Base-by-base conservation (phyloP, 2,329 filamentous ascomycete species). In the Penicillium glabrum region DNA sequence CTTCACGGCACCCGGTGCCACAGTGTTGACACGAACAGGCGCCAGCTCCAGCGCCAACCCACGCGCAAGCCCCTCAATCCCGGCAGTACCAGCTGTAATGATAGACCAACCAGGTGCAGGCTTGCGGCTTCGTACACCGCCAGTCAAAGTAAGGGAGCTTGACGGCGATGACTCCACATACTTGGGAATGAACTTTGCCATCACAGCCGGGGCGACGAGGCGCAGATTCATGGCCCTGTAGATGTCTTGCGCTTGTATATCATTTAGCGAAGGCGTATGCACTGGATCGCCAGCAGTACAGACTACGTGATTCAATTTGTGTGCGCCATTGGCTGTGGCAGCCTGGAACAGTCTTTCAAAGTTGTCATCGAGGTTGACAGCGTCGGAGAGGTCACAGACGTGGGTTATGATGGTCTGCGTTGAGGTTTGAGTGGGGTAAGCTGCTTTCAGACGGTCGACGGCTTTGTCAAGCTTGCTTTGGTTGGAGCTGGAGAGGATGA, bases 281-380 rank as follows among this genome's bases (percentile, higher is more conserved):
- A 66, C 49, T 3, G 54, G 23, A 52, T 82, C 79, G 23, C 79
- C 82, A 0, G 82, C 81, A 0, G 81, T 83, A 68, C 73, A 77
- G 52, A 83, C 70, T 11, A 84, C 73, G 60, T 84, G 82, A 58
- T 85, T 77, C 24, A 84, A 52, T n/a, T 58, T 61, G 19, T 49
- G 26, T 19, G 46, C 50, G 5, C 56, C 60, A 5, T 54, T 47
- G 19, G 58, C 54, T 0, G 72, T 74, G 5, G 71, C 69, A 16
- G 68, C 66, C 10, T 79, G 67, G 52, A 83, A 75, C 4, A 83
- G 71, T 2, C 54, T 56, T 21, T 71, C 65, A 46, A 84, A 59
- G 53, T 80, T 78, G 0, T 59, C 27, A 55, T 83, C 81, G 7
- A 83, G 64, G 1, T 70, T 77, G 0, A 67, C 63, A n/a, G 72